Conservation (phyloP, 2,329 filamentous ascomycete genomes). For the Pyrenophora teres region DNA sequence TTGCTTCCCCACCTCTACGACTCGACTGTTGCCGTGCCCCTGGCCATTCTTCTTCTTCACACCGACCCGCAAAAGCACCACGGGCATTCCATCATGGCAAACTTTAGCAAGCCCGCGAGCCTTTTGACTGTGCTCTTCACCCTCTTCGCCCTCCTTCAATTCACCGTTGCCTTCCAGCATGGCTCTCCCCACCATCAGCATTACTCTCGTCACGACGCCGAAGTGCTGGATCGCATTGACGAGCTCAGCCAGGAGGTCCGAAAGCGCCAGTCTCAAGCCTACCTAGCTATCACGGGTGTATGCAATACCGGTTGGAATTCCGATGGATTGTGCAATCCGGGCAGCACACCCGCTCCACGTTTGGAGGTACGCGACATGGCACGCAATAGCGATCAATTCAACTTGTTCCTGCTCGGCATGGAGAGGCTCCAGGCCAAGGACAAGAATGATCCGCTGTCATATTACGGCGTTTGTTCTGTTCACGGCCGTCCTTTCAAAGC, state of each 20-base stretch:
- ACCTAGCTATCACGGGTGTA: conserved; percentile 37
- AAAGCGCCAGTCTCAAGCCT: conserved; percentile 31
- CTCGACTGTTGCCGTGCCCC: conserved; percentile 13
- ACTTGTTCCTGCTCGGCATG: conserved; percentile 76
- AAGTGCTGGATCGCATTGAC: conserved; percentile 32
- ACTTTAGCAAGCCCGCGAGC: conserved; percentile 43
- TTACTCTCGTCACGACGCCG: conserved; percentile 20
- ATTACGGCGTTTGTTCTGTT: conserved; percentile 78
- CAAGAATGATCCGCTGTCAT: conserved; percentile 70
- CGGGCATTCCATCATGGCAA: conserved; percentile 33
- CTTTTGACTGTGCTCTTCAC: conserved; percentile 42
- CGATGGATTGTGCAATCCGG: conserved; percentile 32
- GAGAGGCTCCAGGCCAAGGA: conserved; percentile 71
- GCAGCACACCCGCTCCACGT: conserved; percentile 51
- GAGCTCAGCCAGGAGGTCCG: conserved; percentile 27
- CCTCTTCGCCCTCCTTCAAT: conserved; percentile 41
- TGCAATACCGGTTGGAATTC: conserved; percentile 29
- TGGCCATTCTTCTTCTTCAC: conserved; percentile 15
- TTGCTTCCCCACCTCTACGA: conserved; percentile 13
- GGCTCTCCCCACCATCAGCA: conserved; percentile 28
- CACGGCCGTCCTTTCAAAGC: conserved; percentile 72
- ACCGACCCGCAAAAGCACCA: conserved; percentile 8
- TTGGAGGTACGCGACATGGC: conserved; percentile 71
- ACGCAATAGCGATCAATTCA: conserved; percentile 68
- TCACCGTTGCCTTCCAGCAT: conserved; percentile 37